Base-by-base conservation (phyloP, 331 rosid species). In the Phaseolus coccineus region DNA sequence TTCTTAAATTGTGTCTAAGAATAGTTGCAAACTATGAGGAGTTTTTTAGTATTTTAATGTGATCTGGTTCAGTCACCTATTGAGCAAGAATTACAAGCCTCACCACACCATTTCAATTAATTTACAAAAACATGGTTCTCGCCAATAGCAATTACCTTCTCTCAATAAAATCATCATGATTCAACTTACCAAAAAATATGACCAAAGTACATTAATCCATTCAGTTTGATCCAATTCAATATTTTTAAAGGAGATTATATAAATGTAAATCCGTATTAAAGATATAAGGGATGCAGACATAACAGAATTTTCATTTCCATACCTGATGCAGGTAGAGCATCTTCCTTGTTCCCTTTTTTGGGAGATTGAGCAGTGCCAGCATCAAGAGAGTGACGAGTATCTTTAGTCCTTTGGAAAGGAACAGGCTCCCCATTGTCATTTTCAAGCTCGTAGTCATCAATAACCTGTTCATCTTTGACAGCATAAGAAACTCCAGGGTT, bases 261-360 rank as follows among this genome's bases (percentile, higher is more conserved):
- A 25, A n/a, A 22, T 39, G 31, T 39, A 55, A 50, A 72, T 65
- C 16, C 16, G 9, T 51, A 22, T 4, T 58, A 22, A 1, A 57
- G 0, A 6, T 24, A 59, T 9, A 27, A 63, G 35, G 37, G 44
- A 70, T 22, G 35, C 30, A 69, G 15, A 63, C 14, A 24, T 24
- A 75, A 50, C 14, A 16, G 30, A 70, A 40, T 46, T 46, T 39
- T n/a, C 19, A 67, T 15, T 74, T 55, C 66, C 70, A 64, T 70
- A 79, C 81, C 86, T 57, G 77, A 74, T 57, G 77, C 67, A 71
- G 8, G 22, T 19, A 19, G 22, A 19, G 22, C 22, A 19, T 19
- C 75, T 39, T 16, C 78, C 83, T 52, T 61, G 39, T 64, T n/a
- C 42, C 31, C 35, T 65, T 58, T 51, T 62, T 5, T 10, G 3